Conservation (phyloP, 2,329 filamentous ascomycete species). For the Colletotrichum sp. region DNA sequence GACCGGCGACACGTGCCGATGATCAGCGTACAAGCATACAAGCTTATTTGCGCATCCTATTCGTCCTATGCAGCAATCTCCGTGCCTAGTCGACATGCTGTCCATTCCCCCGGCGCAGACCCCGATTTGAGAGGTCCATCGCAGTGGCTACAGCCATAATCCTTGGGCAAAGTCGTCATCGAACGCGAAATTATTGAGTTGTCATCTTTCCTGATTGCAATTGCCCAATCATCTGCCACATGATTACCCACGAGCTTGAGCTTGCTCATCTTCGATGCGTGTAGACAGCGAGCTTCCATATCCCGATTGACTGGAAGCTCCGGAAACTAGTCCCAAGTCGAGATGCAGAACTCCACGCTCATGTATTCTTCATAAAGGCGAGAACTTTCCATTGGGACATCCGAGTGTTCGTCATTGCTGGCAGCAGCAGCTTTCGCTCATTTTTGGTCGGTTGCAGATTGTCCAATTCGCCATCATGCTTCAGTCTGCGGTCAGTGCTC, state of each 20-base stretch:
- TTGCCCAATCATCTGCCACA: background rate
- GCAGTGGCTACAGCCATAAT: background rate
- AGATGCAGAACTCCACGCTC: background rate
- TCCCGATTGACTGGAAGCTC: background rate
- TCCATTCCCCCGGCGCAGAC: background rate
- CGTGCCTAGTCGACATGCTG: background rate
- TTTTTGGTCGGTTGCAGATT: background rate
- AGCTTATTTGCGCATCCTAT: background rate
- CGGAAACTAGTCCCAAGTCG: background rate
- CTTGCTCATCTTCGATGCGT: background rate
- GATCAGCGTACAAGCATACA: background rate
- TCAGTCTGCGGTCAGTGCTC: background rate
- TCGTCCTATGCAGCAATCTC: background rate
- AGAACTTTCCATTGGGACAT: background rate
- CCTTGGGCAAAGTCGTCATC: background rate
- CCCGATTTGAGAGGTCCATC: background rate
- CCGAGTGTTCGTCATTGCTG: fast-evolving
- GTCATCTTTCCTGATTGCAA: background rate
- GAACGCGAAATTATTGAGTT: background rate
- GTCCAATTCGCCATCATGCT: background rate
- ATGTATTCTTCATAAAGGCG: background rate
- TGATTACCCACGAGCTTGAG: conserved; percentile 12
- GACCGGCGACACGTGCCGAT: background rate
- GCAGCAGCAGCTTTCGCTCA: background rate
- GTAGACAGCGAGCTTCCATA: background rate